A percentile compares a stretch with the other conserved stretches of the same genome.
phyloP scores from a whole-genome alignment of 257 asterid genomes.

The Penstemon barbatus region DNA sequence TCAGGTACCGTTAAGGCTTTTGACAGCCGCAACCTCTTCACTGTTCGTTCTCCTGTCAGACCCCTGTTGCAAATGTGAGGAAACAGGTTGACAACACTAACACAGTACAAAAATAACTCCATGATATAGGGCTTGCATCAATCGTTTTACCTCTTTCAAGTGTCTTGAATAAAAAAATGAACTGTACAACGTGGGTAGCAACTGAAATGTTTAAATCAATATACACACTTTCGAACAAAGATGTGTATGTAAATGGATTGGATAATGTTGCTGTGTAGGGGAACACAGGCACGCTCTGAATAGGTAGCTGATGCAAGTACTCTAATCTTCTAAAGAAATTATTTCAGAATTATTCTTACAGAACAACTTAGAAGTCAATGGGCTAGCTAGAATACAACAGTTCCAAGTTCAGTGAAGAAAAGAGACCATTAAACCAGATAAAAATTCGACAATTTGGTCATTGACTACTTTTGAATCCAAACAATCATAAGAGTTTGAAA shows the following conservation, averaged over 20 bases:
- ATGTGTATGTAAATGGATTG: not conserved
- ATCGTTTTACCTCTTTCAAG: not conserved
- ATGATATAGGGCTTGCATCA: not conserved
- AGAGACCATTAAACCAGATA: not conserved
- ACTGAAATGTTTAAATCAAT: not conserved
- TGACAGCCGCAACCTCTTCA: constrained; percentile 82
- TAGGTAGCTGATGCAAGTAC: not conserved
- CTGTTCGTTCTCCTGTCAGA: constrained; percentile 86
- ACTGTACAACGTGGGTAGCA: not conserved
- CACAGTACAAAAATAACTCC: not conserved
- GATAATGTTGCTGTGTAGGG: not conserved
- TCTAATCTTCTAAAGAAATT: not conserved
- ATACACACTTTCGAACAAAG: not conserved
- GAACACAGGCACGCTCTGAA: not conserved
- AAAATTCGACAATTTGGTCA: not conserved
- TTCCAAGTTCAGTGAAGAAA: not conserved
- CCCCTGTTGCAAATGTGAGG: constrained; percentile 57
- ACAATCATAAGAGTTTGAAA: not conserved
- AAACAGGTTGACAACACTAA: constrained; percentile 15
- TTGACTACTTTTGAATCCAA: not conserved
- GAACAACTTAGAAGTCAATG: not conserved
- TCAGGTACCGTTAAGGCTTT: constrained; percentile 93
- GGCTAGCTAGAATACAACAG: not conserved
- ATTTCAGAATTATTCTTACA: not conserved
- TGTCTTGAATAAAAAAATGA: not conserved